These are phyloP conservation scores for Isabelozyma rhagii DNA, from an alignment of 805 yeast genomes.

Conservation along the genomic window DNA sequence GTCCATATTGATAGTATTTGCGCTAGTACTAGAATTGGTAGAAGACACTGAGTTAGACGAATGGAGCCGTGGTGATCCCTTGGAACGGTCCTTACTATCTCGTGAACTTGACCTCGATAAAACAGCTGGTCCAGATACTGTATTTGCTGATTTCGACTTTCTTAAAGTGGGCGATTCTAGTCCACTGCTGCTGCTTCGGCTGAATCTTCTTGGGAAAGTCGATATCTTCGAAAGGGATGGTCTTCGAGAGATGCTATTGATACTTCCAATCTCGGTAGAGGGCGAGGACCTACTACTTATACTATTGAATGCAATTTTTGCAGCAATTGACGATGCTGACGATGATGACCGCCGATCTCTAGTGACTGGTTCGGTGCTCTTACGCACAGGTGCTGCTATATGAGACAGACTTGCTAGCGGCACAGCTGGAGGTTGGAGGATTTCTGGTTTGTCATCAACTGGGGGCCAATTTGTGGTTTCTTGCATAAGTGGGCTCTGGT, in stretches of 20 bases:
- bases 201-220: not conserved
- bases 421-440: not conserved
- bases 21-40: not conserved
- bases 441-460: not conserved
- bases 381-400: not conserved
- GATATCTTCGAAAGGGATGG: slow-evolving; percentile 8
- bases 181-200: not conserved
- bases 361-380: no score
- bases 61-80: not conserved
- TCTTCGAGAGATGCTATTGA: not conserved
- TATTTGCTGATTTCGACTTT: slow-evolving; percentile 17
- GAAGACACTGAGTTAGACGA: not conserved
- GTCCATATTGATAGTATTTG: not conserved
- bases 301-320: slow-evolving; percentile 14
- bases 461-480: not conserved
- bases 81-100: not conserved
- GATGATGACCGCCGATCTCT: slow-evolving; percentile 2
- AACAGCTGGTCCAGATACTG: not conserved
- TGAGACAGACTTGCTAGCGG: not conserved
- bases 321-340: slow-evolving; percentile 25
- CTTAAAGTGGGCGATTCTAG: slow-evolving; percentile 9
- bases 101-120: not conserved
- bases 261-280: not conserved
- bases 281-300: not conserved
- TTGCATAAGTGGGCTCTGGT: slow-evolving; percentile 1